Base-by-base conservation (phyloP, 129 eudicot genomes). In the Artemisia argyi region DNA sequence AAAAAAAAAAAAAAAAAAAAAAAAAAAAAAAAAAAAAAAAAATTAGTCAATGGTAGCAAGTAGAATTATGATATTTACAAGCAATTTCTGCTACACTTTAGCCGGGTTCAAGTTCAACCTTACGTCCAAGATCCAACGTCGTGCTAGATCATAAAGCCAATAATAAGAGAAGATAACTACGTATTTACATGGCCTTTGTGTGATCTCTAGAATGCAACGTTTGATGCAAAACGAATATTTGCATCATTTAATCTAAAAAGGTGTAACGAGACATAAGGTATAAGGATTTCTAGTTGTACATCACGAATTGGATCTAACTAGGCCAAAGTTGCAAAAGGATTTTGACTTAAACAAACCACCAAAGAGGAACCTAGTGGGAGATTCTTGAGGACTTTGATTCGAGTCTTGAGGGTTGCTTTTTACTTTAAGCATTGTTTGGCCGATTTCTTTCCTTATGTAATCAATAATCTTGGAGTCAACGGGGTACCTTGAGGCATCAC, bases 301-400 rank as follows among this genome's bases (percentile, higher is more conserved):
- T 83, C 57, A 93, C 50, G 97, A 86, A 80, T 94, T 86, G 1
- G 99, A 94, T 67, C 92, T 88, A 61, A 94, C 91, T 72, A 90
- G 81, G 17, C 99, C 93, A 60, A 94, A 88, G 74, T 90, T 94
- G 61, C 90, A 81, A 66, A 94, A 94, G 0, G 97, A 94, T 73
- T 89, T 84, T 0, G 99, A 94, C 78, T 94, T 94, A 57, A 94
- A 90, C 15, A 94, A 80, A n/a, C 99, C 96, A 46, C 97, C 89
- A 75, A 93, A 93, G 42, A 94, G 95, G 82, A 83, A 90, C 84
- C 97, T 84, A 14, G 96, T 84, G 30, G 96, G 96, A 32, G 99
- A 94, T 81, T 94, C 97, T 84, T 94, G 99, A 16, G 83, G 82
- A 22, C 32, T 76, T 82, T 63, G 82, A 52, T 76, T 85, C 44